Evolutionary conservation across 768 basidiomycete genomes (phyloP).

Genomic region (Nidularia pulvinata): DNA sequence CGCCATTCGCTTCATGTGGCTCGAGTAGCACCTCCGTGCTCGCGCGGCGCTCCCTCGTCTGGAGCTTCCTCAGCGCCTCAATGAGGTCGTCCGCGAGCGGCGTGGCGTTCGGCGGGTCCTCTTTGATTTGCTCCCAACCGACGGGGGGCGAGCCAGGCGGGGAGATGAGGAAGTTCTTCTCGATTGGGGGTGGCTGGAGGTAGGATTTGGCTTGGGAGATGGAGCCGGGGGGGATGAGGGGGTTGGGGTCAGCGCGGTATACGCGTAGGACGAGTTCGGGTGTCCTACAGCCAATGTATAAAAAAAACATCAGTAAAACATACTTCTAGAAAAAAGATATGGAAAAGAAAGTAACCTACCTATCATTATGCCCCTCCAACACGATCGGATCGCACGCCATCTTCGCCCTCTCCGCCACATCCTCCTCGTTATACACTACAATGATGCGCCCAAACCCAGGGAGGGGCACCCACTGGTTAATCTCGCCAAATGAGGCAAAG

Average conservation of each 20-base stretch:
- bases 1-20: slow-evolving; percentile 68
- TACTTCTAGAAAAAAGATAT: slow-evolving; percentile 3
- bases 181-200: slow-evolving; percentile 74
- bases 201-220: slow-evolving; percentile 50
- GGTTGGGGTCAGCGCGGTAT: slow-evolving; percentile 74
- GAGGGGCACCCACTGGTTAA: slow-evolving; percentile 92
- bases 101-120: slow-evolving; percentile 85
- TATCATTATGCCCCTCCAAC: slow-evolving; percentile 47
- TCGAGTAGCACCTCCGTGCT: slow-evolving; percentile 62
- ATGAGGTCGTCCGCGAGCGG: slow-evolving; percentile 91
- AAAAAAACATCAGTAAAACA: slow-evolving; percentile 2
- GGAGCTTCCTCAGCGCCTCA: slow-evolving; percentile 70
- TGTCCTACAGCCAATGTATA: slow-evolving; percentile 26
- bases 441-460: slow-evolving; percentile 81
- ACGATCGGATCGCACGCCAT: slow-evolving; percentile 60
- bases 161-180: slow-evolving; percentile 97
- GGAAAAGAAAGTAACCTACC: slow-evolving; percentile 36
- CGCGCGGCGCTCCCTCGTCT: slow-evolving; percentile 38
- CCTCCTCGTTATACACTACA: slow-evolving; percentile 69
- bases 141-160: slow-evolving; percentile 97
- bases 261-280: slow-evolving; percentile 56
- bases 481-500: slow-evolving; percentile 75
- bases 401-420: slow-evolving; percentile 70
- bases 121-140: slow-evolving; percentile 91
- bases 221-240: slow-evolving; percentile 39